Conservation (phyloP, 345 rosid species). For the Cardamine resedifolia region DNA sequence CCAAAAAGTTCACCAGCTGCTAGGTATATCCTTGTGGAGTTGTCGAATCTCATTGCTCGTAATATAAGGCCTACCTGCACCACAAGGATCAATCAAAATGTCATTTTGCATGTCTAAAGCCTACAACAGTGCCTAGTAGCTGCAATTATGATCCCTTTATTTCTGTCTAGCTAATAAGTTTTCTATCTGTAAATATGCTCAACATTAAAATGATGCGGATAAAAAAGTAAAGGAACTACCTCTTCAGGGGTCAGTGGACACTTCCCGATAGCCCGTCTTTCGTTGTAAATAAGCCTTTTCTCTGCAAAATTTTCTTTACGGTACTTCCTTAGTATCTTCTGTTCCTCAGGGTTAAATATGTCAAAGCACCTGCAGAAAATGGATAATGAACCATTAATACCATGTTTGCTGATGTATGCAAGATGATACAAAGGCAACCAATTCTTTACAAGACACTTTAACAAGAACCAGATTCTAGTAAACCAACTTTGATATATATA, state of each 20-base stretch:
- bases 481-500: background rate
- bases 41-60: conserved; percentile 86
- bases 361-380: conserved; percentile 72
- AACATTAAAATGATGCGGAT: conserved; percentile 16
- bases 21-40: conserved; percentile 83
- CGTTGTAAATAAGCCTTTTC: conserved; percentile 61
- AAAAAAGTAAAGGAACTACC: conserved; percentile 42
- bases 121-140: background rate
- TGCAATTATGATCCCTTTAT: conserved; percentile 8
- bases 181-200: background rate
- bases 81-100: conserved; percentile 24
- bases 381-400: background rate
- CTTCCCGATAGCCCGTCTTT: conserved; percentile 90
- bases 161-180: background rate
- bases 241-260: conserved; percentile 93
- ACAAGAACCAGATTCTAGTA: background rate
- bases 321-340: conserved; percentile 69
- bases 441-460: conserved; percentile 2
- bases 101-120: conserved; percentile 17
- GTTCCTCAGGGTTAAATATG: conserved; percentile 77
- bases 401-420: conserved; percentile 4
- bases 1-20: conserved; percentile 98
- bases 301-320: conserved; percentile 81
- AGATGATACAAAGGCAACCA: conserved; percentile 22
- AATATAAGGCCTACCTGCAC: conserved; percentile 91